Percentiles rank a stretch among this genome's conserved stretches.
phyloP scores from a whole-genome alignment of 805 yeast genomes.

The Yamadazyma paraphyllophila region DNA sequence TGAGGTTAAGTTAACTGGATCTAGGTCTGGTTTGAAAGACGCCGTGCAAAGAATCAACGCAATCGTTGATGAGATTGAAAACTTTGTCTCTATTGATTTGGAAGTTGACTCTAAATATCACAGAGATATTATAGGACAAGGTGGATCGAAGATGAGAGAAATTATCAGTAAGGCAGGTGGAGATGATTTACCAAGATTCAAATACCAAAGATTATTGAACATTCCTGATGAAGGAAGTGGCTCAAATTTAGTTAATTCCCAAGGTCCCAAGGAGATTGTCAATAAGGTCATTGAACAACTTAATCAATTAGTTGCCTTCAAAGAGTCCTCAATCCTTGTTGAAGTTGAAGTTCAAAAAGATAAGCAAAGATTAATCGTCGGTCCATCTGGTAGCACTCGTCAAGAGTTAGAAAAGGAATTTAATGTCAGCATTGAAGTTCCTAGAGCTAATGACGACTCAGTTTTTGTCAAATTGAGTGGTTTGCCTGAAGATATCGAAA shows the following conservation, averaged over 20 bases:
- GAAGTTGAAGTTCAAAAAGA: slow-evolving; percentile 62
- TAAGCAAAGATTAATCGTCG: slow-evolving; percentile 74
- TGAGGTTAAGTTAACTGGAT: slow-evolving; percentile 72
- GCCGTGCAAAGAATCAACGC: slow-evolving; percentile 63
- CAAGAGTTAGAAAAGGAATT: slow-evolving; percentile 69
- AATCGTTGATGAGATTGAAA: slow-evolving; percentile 64
- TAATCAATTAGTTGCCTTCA: slow-evolving; percentile 57
- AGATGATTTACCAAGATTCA: slow-evolving; percentile 42
- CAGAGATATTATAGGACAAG: slow-evolving; percentile 72
- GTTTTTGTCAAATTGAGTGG: slow-evolving; percentile 61
- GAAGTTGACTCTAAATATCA: slow-evolving; percentile 74
- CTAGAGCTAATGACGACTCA: slow-evolving; percentile 52
- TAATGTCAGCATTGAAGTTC: slow-evolving; percentile 63
- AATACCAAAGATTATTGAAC: slow-evolving; percentile 55
- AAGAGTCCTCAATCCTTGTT: slow-evolving; percentile 57
- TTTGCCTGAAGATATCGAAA: slow-evolving; percentile 59
- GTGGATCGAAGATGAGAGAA: slow-evolving; percentile 70
- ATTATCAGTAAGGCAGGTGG: slow-evolving; percentile 78
- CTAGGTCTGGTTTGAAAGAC: slow-evolving; percentile 67
- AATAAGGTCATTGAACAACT: slow-evolving; percentile 62
- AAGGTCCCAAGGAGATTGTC: slow-evolving; percentile 77
- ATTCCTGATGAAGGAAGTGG: slow-evolving; percentile 69
- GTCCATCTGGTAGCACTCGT: slow-evolving; percentile 76
- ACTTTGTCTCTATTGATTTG: slow-evolving; percentile 54
- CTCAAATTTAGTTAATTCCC: slow-evolving; percentile 55